Base-by-base conservation (phyloP, 495 filamentous ascomycete genomes). In the Umbilicaria muhlenbergii region DNA sequence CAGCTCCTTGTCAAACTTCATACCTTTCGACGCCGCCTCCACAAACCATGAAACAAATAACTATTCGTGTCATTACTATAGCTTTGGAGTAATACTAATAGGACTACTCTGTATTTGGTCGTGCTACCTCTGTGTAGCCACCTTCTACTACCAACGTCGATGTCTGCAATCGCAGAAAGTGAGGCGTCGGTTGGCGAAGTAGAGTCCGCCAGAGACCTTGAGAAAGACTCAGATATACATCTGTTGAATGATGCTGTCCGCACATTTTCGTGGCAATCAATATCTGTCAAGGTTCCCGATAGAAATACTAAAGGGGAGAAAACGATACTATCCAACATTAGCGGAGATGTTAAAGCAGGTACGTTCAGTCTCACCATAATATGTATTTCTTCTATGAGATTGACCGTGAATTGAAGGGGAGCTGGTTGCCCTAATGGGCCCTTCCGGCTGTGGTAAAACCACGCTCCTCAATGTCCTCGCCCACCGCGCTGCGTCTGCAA, bases 381-480 rank as follows among this genome's bases (percentile, higher is more conserved):
- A 28, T 6, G 21, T 24, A 6, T 24, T 24, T 6, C 24, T 1
- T 28, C 6, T 6, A 28, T 10, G 19, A 31, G 14, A 32, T 41
- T 11, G n/a, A 32, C n/a, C 39, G 38, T 16, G 12, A 16, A 21
- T 16, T 24, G 11, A 38, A 77, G 83, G 83, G 33, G 78, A 86
- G 50, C 59, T 88, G 36, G 64, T 81, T 44, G 83, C 83, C 16
- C 50, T 87, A 11, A 86, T 87, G 79, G 83, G 83, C 34, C 80
- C 80, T 0, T 80, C 74, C 18, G 80, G 81, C 38, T 78, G 68
- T 46, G 83, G 83, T 38, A 89, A 89, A 53, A 86, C 83, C 1
- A 86, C 81, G 0, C 68, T 88, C 5, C 69, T 89, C 16, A 83
- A 85, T 53, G 70, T 78, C 11, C 71, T 89, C 2, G 82, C 83